Base-by-base conservation (phyloP, 345 rosid species). In the Hirschfeldia incana region DNA sequence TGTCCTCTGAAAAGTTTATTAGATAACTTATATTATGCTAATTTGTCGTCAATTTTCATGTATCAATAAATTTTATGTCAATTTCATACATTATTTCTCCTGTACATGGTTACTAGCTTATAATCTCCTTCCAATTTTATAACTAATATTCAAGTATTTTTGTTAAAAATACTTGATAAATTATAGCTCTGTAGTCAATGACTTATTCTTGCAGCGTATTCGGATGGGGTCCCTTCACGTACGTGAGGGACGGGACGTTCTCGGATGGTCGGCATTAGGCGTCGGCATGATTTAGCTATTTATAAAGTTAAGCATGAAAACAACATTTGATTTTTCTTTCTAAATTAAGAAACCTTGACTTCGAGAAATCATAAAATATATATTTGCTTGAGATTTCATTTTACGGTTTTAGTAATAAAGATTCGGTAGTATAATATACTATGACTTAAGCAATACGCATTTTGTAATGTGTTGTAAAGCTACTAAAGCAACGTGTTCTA, bases 251-350 rank as follows among this genome's bases (percentile, higher is more conserved):
- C 36, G 70, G 21, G 21, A 21, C 21, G 21, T 21, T 21, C 21
- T 32, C 32, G 55, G 57, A 51, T 51, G 57, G 57, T 51, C 57
- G 57, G 21, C 57, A 46, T n/a, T 12, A 64, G 67, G 21, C 72
- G 83, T 80, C 82, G 82, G 79, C 82, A 79, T 26, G 57, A 49
- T 66, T 72, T 59, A 65, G 60, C 65, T 8, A 26, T 51, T 70
- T 63, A 62, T 77, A 28, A 51, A 34, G 70, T 77, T 71, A 10
- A 65, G 75, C 73, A 67, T 17, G 69, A 29, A 67, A 73, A 42
- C 74, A 67, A 73, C 21, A 46, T 58, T 44, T 69, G 57, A 5
- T 69, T 53, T 74, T 74, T 36, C 75, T 69, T 80, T 69, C 83
- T 55, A 80, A 33, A 63, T 80, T 30, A 51, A 74, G 72, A 69